Evolutionary conservation across 1,284 basidiomycete genomes (phyloP), one percentile per base, ranked within the genome.

Genomic region (Porogramme epimiltina): DNA sequence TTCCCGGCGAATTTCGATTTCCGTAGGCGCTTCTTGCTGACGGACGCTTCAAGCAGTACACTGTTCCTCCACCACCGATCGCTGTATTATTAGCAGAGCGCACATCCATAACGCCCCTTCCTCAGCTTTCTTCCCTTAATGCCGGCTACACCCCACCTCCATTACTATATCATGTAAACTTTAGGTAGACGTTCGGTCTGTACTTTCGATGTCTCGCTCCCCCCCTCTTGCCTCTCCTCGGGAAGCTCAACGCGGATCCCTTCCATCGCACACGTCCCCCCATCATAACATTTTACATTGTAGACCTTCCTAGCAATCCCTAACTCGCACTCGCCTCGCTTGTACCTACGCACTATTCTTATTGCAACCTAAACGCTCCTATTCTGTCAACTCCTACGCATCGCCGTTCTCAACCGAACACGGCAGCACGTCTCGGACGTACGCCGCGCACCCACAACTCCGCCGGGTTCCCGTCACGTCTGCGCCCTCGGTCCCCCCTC

Each of bases 51-150:
- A 5, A 26, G 25, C 28, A 19, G 25, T 36, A 18, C 26, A 25
- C 11, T 31, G 26, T 26, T 11, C 3, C 3, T 19, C 10, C 15
- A 25, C 39, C 18, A 15, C 23, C 31, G 10, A 4, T 18, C 24
- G 31, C 24, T 49, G 47, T 49, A 49, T 49, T 28, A 25, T n/a
- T 49, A 49, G 40, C n/a, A n/a, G n/a, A n/a, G n/a, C n/a, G n/a
- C n/a, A 11, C 37, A 13, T 28, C 25, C 45, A 39, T 37, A 39
- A 24, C 26, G 26, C 45, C 26, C 24, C 15, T 9, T 33, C 36
- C 18, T 37, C 45, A 25, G 23, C 36, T 9, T 37, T 9, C 37
- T 2, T 13, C 15, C 16, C 36, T 26, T 26, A 10, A 25, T n/a
- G n/a, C 10, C 36, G 44, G 44, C 33, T 46, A 34, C 26, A 25